A percentile compares a stretch with the other conserved stretches of the same genome.
Conservation (phyloP, 345 rosid species). For the Zanthoxylum bungeanum region DNA sequence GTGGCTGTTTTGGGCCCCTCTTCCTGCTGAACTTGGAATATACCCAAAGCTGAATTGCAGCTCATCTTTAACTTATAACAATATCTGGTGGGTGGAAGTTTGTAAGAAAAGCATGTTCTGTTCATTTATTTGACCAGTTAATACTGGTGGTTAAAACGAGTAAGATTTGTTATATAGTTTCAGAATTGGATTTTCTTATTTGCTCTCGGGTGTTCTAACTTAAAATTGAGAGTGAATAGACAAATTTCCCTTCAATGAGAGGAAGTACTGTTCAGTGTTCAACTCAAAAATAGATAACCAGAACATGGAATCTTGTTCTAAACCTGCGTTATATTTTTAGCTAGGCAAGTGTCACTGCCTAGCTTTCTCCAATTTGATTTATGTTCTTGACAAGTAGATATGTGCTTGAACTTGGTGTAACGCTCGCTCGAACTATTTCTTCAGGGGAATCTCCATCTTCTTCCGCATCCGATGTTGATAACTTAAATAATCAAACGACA, state of each 20-base stretch:
- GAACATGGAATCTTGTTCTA: background rate
- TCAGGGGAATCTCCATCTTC: constrained; percentile 94
- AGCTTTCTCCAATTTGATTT: background rate
- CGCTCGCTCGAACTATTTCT: constrained; percentile 20
- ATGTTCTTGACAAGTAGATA: background rate
- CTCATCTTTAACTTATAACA: background rate
- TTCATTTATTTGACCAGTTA: background rate
- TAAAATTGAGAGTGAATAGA: background rate
- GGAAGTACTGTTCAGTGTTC: background rate
- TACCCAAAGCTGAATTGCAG: background rate
- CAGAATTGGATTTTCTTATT: background rate
- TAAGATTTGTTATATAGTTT: background rate
- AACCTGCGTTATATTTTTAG: background rate
- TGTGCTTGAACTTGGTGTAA: background rate
- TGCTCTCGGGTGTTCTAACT: background rate
- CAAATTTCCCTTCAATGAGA: background rate
- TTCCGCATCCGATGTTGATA: constrained; percentile 81
- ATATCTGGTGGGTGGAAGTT: background rate
- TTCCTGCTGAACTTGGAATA: background rate
- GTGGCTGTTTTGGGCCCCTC: background rate
- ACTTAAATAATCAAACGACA: constrained; percentile 52
- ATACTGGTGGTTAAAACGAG: background rate
- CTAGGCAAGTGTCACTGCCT: background rate
- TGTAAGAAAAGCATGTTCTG: background rate
- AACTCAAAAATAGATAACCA: background rate